Evolutionary conservation across 306 rosid species (phyloP), one percentile per base, ranked within the genome.

Genomic region (Vigna angularis): DNA sequence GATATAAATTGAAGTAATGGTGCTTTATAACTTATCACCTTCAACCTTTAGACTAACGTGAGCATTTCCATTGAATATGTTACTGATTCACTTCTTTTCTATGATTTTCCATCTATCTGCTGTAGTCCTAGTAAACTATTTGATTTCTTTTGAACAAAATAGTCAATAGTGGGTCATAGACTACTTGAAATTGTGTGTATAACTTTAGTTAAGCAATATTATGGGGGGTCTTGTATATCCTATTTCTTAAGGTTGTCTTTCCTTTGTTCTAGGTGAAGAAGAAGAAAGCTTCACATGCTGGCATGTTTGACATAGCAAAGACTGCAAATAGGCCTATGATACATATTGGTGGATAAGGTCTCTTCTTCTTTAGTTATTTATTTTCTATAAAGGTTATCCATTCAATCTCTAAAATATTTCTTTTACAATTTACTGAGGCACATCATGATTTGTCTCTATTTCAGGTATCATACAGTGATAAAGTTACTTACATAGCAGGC

Each of bases 281-380:
- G 86, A 95, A 95, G 89, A 95, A 95, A 86, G 91, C 97, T 74
- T 88, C 95, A 24, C 98, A 95, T 81, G 97, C 98, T 24, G 98
- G 98, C 26, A 95, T 95, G 98, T 89, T 92, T 53, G 96, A 95
- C 79, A 79, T 95, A 72, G 97, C 97, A 20, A 92, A 91, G 85
- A 94, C 97, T 5, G 85, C 93, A 75, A 95, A 95, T 72, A 88
- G 98, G 91, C 98, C 98, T 11, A 92, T 95, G 98, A 91, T 95
- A 72, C 98, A 91, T 85, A 91, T 95, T 42, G 98, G 98, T 38
- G 98, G 98, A 87, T 93, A 83, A 88, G 88, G 84, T 81, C 66
- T 75, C 82, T 57, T 84, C 44, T 42, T 20, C 40, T 45, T 44
- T 34, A 30, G 32, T 6, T 22, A 0, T 38, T 48, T 16, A 3